Evolutionary conservation across 148 eudicot species (phyloP).

Genomic region (Rhododendron griersonianum): DNA sequence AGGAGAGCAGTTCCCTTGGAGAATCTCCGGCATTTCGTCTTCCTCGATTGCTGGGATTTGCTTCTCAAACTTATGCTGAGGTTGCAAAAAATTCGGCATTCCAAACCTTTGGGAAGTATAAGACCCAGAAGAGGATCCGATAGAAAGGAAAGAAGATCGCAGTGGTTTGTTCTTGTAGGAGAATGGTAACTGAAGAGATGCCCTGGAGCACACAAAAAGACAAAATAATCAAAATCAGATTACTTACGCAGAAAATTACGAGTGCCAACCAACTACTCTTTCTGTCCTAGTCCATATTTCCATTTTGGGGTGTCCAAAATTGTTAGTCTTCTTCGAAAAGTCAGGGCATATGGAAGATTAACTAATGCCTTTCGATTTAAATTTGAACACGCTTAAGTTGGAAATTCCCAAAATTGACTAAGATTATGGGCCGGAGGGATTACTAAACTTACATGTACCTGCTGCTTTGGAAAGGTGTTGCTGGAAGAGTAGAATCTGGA

Average conservation of each 20-base stretch:
- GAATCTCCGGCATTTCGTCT: constrained; percentile 65
- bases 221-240: not conserved
- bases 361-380: not conserved
- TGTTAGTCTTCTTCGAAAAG: not conserved
- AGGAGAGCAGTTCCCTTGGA: constrained; percentile 42
- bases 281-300: not conserved
- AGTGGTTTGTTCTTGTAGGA: constrained; percentile 75
- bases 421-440: not conserved
- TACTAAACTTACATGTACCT: constrained; percentile 33
- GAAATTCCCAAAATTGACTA: not conserved
- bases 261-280: not conserved
- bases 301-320: not conserved
- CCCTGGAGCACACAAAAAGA: constrained; percentile 27
- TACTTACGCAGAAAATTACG: not conserved
- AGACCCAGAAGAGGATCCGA: constrained; percentile 34
- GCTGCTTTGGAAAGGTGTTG: constrained; percentile 53
- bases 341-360: not conserved
- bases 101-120: constrained; percentile 26
- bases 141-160: constrained; percentile 39
- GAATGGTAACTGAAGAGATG: constrained; percentile 36
- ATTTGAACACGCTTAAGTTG: not conserved
- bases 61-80: constrained; percentile 42
- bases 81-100: constrained; percentile 37
- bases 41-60: constrained; percentile 26
- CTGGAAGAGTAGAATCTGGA: constrained; percentile 41